These are phyloP conservation scores for Populus simonii DNA, from an alignment of 345 rosid genomes.

Conservation along the genomic window DNA sequence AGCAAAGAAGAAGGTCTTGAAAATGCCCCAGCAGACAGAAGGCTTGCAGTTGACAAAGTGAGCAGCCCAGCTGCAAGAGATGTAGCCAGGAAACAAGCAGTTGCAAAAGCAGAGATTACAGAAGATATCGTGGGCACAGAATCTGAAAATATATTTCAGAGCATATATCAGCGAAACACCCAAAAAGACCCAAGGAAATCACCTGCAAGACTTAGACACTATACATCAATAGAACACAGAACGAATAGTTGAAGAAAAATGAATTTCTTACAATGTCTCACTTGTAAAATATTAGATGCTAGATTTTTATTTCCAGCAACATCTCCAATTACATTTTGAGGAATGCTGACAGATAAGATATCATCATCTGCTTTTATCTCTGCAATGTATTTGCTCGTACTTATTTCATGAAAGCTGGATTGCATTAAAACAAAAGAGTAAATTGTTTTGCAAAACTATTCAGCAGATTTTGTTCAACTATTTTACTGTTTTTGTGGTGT, in stretches of 20 bases:
- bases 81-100: conserved; percentile 53
- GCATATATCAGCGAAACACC: conserved; percentile 7
- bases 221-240: not conserved
- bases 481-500: not conserved
- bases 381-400: conserved; percentile 50
- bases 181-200: not conserved
- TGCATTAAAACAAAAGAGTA: conserved; percentile 5
- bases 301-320: conserved; percentile 81
- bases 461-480: not conserved
- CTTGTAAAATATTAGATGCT: conserved; percentile 68
- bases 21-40: conserved; percentile 64
- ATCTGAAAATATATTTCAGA: conserved; percentile 49
- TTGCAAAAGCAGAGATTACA: conserved; percentile 44
- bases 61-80: conserved; percentile 65
- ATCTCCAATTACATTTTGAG: conserved; percentile 77
- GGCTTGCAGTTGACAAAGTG: conserved; percentile 77
- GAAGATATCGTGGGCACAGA: conserved; percentile 55
- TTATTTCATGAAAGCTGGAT: conserved; percentile 71
- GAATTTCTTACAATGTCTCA: conserved; percentile 64
- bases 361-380: conserved; percentile 58
- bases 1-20: conserved; percentile 49
- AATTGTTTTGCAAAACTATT: not conserved
- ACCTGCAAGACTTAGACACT: not conserved
- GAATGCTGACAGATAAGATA: conserved; percentile 51
- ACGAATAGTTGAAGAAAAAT: not conserved